Evolutionary conservation across 2,329 filamentous ascomycete species (phyloP), one percentile per base, ranked within the genome.

Genomic region (Colletotrichum orbiculare): DNA sequence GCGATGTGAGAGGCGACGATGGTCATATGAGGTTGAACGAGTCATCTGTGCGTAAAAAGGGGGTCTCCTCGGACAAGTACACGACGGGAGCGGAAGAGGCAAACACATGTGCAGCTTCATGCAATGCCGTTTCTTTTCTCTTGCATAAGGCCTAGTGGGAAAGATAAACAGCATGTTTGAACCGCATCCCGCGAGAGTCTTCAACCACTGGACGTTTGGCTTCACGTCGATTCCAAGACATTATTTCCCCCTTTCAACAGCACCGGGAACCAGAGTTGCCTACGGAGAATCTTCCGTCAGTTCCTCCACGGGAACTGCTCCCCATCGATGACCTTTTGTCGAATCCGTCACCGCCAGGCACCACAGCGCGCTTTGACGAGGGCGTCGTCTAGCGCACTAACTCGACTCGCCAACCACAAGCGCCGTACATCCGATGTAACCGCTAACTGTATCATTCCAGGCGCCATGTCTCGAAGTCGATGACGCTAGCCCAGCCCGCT

Each of bases 11-110:
- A 46, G 9, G 35, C 37, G 50, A 62, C 39, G 46, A 62, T 50
- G 58, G 37, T 55, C 52, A 17, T 39, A 47, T 46, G 53, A n/a
- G 34, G 62, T 17, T 33, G 34, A n/a, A n/a, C 13, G 58, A 15
- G n/a, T 6, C 37, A 62, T 62, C 62, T 33, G 62, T 65, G 62
- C 62, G 25, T 46, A 11, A 43, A 52, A 35, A 37, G 61, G 49
- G 25, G 25, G 4, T 4, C 25, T 25, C 3, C 25, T 25, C 25
- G 3, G 4, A 25, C 25, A 25, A 25, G 25, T 25, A 25, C 25
- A 25, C 25, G 25, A 25, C 25, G 25, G 12, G 41, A n/a, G 25
- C 33, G 42, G 38, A 45, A 15, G 33, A 48, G 13, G 45, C 4
- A 8, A 43, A 62, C 45, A 49, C 49, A n/a, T 34, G 38, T 59